Percentiles rank a stretch among this genome's conserved stretches.
Conservation (phyloP, 495 filamentous ascomycete species). For the Talaromyces borbonicus region DNA sequence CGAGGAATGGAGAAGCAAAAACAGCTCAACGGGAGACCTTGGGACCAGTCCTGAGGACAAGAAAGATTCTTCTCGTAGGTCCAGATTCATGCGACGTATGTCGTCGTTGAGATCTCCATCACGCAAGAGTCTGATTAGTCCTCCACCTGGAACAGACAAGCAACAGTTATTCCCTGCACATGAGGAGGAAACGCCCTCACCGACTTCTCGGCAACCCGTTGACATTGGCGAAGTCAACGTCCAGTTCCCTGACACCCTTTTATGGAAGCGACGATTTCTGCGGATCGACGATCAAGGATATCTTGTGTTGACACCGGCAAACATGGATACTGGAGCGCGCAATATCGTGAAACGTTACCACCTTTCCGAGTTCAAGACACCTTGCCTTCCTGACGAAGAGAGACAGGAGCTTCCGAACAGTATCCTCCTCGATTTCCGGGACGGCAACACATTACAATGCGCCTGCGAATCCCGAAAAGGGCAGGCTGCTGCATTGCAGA, state of each 20-base stretch:
- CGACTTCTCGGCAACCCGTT: slow-evolving; percentile 35
- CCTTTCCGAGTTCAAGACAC: slow-evolving; percentile 66
- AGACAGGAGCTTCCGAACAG: slow-evolving; percentile 81
- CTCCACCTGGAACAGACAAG: slow-evolving; percentile 27
- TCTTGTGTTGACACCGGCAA: slow-evolving; percentile 57
- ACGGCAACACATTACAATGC: slow-evolving; percentile 75
- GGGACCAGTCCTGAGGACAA: slow-evolving; percentile 46
- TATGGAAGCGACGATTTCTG: slow-evolving; percentile 86
- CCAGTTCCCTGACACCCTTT: slow-evolving; percentile 82
- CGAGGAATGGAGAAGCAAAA: slow-evolving; percentile 25
- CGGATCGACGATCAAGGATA: slow-evolving; percentile 68
- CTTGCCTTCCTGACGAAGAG: slow-evolving; percentile 77
- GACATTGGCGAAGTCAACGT: slow-evolving; percentile 84
- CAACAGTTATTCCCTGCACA: slow-evolving; percentile 31
- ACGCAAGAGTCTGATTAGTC: slow-evolving; percentile 49
- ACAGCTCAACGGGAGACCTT: slow-evolving; percentile 27
- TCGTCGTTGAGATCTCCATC: slow-evolving; percentile 54
- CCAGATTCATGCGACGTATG: slow-evolving; percentile 72
- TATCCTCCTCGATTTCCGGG: slow-evolving; percentile 72
- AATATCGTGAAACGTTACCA: slow-evolving; percentile 65
- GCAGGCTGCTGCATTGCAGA: slow-evolving; percentile 55
- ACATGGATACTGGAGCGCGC: slow-evolving; percentile 32
- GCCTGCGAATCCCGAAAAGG: slow-evolving; percentile 71
- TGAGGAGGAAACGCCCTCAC: slow-evolving; percentile 43
- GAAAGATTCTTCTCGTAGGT: slow-evolving; percentile 56